A percentile compares a stretch with the other conserved stretches of the same genome.
phyloP scores from a whole-genome alignment of 805 yeast genomes.

The Monosporozyma siamensis region DNA sequence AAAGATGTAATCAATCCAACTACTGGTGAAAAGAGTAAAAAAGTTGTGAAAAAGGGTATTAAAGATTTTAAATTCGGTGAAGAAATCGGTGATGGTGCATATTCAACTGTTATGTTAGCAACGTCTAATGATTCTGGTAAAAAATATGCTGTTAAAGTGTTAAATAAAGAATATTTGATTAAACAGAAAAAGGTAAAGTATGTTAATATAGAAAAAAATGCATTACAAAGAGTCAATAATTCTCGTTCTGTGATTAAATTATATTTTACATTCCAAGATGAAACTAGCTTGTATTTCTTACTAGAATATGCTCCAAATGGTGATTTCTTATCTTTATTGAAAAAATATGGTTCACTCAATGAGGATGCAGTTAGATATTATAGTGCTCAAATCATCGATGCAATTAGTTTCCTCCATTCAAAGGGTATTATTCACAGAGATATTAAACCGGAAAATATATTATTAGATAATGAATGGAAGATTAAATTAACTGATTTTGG shows the following conservation, averaged over 20 bases:
- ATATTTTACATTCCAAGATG: slow-evolving; percentile 74
- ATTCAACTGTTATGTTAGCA: slow-evolving; percentile 86
- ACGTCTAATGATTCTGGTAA: slow-evolving; percentile 63
- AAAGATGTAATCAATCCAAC: slow-evolving; percentile 35
- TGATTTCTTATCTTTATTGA: slow-evolving; percentile 58
- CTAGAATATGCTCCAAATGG: slow-evolving; percentile 76
- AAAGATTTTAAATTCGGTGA: slow-evolving; percentile 85
- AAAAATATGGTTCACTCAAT: slow-evolving; percentile 58
- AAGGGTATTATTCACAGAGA: slow-evolving; percentile 76
- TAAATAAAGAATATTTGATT: slow-evolving; percentile 69
- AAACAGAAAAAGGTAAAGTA: slow-evolving; percentile 77
- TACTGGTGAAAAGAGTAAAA: slow-evolving; percentile 44
- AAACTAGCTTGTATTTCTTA: slow-evolving; percentile 60
- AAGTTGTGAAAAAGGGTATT: slow-evolving; percentile 46
- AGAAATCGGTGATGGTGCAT: slow-evolving; percentile 90
- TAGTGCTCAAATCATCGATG: slow-evolving; percentile 65
- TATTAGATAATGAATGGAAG: slow-evolving; percentile 50
- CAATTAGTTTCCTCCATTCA: slow-evolving; percentile 60
- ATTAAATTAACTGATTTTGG: slow-evolving; percentile 77
- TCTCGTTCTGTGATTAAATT: slow-evolving; percentile 57
- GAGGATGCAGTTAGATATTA: slow-evolving; percentile 62
- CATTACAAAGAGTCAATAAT: slow-evolving; percentile 57
- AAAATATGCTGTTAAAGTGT: slow-evolving; percentile 69
- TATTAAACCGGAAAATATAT: slow-evolving; percentile 73
- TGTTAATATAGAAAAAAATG: slow-evolving; percentile 74